Percentiles rank a stretch among this genome's conserved stretches.
Conservation (phyloP, 2,329 filamentous ascomycete genomes). For the Coleophoma cylindrospora region DNA sequence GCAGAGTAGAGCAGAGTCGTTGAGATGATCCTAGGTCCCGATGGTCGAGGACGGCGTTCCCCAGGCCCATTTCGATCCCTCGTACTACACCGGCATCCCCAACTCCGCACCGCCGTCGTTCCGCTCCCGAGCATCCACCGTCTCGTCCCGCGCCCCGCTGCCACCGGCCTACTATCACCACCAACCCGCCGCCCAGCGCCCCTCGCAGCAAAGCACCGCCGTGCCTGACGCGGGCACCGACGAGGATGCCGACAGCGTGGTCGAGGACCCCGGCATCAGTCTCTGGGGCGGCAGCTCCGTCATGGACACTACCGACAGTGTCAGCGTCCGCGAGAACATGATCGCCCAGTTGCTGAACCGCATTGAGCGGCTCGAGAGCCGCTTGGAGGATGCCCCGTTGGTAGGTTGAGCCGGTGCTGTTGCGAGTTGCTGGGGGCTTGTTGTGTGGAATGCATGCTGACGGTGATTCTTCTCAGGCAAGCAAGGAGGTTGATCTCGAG, state of each 20-base stretch:
- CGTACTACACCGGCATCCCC: slow-evolving; percentile 2
- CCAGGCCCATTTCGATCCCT: neutral
- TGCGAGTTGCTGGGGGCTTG: neutral
- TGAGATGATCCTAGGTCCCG: neutral
- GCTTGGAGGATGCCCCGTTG: neutral
- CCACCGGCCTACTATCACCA: neutral
- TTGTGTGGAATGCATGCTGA: neutral
- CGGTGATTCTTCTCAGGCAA: neutral
- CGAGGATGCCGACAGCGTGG: neutral
- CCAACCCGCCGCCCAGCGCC: neutral
- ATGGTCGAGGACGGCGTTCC: neutral
- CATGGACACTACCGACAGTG: neutral
- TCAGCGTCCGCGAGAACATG: neutral
- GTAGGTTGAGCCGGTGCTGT: neutral
- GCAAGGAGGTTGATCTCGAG: neutral
- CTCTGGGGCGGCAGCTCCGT: neutral
- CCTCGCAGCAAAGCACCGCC: neutral
- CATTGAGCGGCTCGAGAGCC: neutral
- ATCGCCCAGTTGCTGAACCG: neutral
- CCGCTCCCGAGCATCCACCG: slow-evolving; percentile 1
- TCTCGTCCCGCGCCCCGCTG: too few relatives aligned
- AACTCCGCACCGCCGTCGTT: slow-evolving; percentile 2
- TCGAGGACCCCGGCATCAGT: neutral
- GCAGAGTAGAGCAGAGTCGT: too few relatives aligned
- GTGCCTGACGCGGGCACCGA: too few relatives aligned